Conservation (phyloP, 768 basidiomycete species). For the Boletus subcaerulescens region DNA sequence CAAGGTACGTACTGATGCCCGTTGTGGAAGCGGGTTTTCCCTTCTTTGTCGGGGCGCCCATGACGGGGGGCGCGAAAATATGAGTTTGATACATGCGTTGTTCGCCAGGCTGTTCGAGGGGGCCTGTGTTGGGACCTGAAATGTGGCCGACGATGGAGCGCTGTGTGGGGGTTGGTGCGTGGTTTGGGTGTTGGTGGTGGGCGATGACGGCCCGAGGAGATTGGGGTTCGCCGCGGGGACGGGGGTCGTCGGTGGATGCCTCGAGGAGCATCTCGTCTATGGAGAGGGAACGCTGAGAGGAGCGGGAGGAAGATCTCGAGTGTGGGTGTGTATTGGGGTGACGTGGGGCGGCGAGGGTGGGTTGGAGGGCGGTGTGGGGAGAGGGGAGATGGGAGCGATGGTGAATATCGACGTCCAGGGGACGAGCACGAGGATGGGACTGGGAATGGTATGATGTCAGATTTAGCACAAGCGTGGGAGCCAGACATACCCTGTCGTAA, state of each 20-base stretch:
- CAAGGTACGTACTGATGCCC: constrained; percentile 21
- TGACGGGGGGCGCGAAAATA: constrained; percentile 71
- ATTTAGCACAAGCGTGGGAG: not conserved
- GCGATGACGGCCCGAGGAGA: constrained; percentile 28
- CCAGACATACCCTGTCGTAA: constrained; percentile 22
- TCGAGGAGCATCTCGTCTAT: constrained; percentile 50
- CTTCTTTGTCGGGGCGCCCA: constrained; percentile 71
- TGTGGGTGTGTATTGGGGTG: constrained; percentile 11
- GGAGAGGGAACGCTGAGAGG: constrained; percentile 34
- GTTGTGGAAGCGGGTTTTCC: constrained; percentile 39
- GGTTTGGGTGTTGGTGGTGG: constrained; percentile 32
- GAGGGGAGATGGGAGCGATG: constrained; percentile 25
- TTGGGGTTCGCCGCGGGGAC: constrained; percentile 31
- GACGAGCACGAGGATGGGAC: constrained; percentile 15
- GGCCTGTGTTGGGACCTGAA: constrained; percentile 20
- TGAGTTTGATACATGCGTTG: constrained; percentile 57
- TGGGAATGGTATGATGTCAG: constrained; percentile 7
- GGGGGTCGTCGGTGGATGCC: constrained; percentile 39
- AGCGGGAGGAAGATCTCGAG: constrained; percentile 35
- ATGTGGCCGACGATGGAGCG: constrained; percentile 24
- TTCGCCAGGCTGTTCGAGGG: constrained; percentile 35
- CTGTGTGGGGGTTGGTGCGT: constrained; percentile 12
- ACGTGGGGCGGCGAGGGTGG: constrained; percentile 11
- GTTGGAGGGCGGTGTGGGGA: constrained; percentile 11
- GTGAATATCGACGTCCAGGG: constrained; percentile 26